Percentiles rank a stretch among this genome's conserved stretches.
These are phyloP conservation scores for Globisporangium perplexum DNA, from an alignment of 352 stramenopile genomes.

Conservation along the genomic window DNA sequence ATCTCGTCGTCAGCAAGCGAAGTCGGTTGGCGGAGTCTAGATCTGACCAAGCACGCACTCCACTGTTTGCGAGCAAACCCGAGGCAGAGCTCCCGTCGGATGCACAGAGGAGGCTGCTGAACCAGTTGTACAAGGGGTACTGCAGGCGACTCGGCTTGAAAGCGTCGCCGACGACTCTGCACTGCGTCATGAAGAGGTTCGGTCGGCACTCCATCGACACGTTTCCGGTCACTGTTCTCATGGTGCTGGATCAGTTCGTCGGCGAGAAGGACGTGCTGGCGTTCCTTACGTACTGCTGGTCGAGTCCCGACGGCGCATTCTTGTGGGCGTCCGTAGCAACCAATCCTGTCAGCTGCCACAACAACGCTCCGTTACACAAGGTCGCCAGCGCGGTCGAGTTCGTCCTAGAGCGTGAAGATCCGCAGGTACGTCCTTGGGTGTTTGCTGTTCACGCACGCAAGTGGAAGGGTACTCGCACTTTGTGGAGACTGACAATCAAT, in stretches of 20 bases:
- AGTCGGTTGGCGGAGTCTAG: slow-evolving; percentile 23
- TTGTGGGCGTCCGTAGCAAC: slow-evolving; percentile 27
- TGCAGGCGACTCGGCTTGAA: slow-evolving; percentile 26
- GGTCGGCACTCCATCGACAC: slow-evolving; percentile 34
- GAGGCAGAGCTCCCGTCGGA: slow-evolving; percentile 19
- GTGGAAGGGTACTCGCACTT: neutral
- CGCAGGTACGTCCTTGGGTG: slow-evolving; percentile 24
- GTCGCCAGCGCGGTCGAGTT: slow-evolving; percentile 39
- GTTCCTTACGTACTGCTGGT: slow-evolving; percentile 25
- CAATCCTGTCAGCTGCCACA: neutral
- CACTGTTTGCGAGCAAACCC: neutral
- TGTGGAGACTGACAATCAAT: neutral
- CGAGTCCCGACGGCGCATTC: slow-evolving; percentile 17
- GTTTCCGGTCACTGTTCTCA: slow-evolving; percentile 49
- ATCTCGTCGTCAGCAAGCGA: slow-evolving; percentile 25
- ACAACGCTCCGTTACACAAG: neutral
- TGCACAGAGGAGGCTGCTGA: slow-evolving; percentile 49
- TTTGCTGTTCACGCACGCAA: neutral
- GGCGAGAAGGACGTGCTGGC: slow-evolving; percentile 26
- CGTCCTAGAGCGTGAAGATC: slow-evolving; percentile 42
- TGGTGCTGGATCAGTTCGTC: slow-evolving; percentile 37
- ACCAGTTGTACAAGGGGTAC: slow-evolving; percentile 64
- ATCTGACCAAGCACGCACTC: neutral
- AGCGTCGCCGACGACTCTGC: slow-evolving; percentile 35
- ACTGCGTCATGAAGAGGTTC: slow-evolving; percentile 51